Evolutionary conservation across 345 rosid genomes (phyloP), one percentile per base, ranked within the genome.

Genomic region (Aurinia saxatilis): DNA sequence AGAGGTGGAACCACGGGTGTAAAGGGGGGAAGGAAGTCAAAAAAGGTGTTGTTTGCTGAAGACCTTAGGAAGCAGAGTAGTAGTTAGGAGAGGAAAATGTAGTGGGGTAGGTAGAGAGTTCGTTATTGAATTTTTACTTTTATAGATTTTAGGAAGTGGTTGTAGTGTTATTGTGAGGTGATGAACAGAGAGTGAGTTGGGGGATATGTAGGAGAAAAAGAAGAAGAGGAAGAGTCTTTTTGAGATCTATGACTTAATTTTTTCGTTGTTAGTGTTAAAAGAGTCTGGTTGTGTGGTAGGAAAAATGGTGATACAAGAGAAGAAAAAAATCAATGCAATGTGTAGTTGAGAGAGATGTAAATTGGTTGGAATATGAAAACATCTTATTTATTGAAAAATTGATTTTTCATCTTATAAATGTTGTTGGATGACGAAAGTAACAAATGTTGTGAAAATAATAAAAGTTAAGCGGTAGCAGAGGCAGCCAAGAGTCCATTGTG

Each of bases 401-500:
- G 8, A 3, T 10, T 41, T 64, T 16, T 6, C 11, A 48, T 34
- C 7, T 46, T 38, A 0, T 38, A 19, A 47, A 29, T 15, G 55
- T 44, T 5, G n/a, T 5, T 29, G 7, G 10, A 46, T 25, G 44
- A n/a, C 25, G 5, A 45, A 33, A 21, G 2, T 38, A n/a, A 25
- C 7, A 47, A 21, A 56, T 37, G 16, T 10, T 60, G 21, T 17
- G 34, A 19, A 9, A 14, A 59, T 2, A 7, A 3, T 8, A 10
- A 3, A 12, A 47, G 33, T 75, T 55, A 77, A 16, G 79, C 77
- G 41, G 66, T 68, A 53, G 80, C 82, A 46, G 83, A 13, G 13
- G 58, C 75, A 10, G 85, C 42, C 57, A 84, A 59, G 8, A 91
- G 81, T 23, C 96, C 98, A 66, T 84, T 86, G 75, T 91, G 98